Conservation (phyloP, 371 early-diverging fungal genomes). For the Apophysomyces sp. region DNA sequence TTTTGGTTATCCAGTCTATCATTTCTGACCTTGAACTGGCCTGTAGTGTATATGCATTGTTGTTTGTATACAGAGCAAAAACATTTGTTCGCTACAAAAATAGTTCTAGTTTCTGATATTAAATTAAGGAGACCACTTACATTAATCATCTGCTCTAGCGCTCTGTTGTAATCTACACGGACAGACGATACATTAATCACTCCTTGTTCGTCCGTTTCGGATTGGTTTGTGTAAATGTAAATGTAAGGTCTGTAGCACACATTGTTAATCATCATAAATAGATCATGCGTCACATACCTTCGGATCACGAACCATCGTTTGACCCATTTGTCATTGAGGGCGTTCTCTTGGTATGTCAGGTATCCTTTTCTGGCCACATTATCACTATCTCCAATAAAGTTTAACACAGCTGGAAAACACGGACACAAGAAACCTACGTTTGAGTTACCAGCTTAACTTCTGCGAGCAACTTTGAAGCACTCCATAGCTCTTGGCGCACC, state of each 20-base stretch:
- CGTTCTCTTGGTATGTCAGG: slow-evolving; percentile 60
- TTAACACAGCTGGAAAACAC: not conserved
- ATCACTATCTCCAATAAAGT: slow-evolving; percentile 33
- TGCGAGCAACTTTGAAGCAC: slow-evolving; percentile 47
- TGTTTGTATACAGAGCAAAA: slow-evolving; percentile 79
- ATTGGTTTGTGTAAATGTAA: slow-evolving; percentile 67
- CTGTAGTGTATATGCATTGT: slow-evolving; percentile 76
- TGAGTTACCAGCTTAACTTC: slow-evolving; percentile 56
- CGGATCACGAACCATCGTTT: slow-evolving; percentile 85
- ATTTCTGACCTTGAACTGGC: slow-evolving; percentile 69
- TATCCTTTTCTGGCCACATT: slow-evolving; percentile 62
- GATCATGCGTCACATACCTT: slow-evolving; percentile 34
- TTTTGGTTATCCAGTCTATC: slow-evolving; percentile 74
- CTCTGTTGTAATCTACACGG: slow-evolving; percentile 66
- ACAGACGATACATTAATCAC: slow-evolving; percentile 76
- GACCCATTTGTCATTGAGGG: slow-evolving; percentile 67
- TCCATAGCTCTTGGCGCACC: slow-evolving; percentile 20
- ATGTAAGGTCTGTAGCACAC: slow-evolving; percentile 66
- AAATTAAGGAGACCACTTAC: slow-evolving; percentile 29
- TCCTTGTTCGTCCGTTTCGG: slow-evolving; percentile 67
- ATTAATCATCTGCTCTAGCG: slow-evolving; percentile 66
- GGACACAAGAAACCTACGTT: slow-evolving; percentile 36
- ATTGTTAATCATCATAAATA: not conserved
- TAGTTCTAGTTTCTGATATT: not conserved
- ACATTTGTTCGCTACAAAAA: slow-evolving; percentile 57